Evolutionary conservation across 495 filamentous ascomycete species (phyloP), one percentile per base, ranked within the genome.

Genomic region (Penicillium arizonense): DNA sequence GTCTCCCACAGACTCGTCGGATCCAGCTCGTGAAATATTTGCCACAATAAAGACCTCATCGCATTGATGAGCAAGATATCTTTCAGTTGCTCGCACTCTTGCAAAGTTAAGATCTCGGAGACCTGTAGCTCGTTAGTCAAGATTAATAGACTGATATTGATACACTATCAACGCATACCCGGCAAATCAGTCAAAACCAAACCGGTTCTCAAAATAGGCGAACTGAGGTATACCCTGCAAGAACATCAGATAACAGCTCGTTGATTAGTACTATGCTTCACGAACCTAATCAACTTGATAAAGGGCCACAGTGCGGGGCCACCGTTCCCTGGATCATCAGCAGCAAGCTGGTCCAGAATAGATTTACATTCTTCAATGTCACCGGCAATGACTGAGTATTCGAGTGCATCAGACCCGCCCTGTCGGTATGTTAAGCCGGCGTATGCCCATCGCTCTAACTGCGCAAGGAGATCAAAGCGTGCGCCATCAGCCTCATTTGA

Each of bases 151-250:
- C 37, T 1, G 1, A 9, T 26, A 21, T 24, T 6, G 23, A 6
- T 41, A 23, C 4, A 37, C 41, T 37, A 14, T 35, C 39, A 38
- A 21, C n/a, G 20, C 52, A 34, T 61, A 73, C 70, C 70, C 4
- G 70, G 70, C 12, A 71, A 40, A 42, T 73, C 70, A 2, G 66
- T 59, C 21, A 73, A 28, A 4, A 73, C 51, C 16, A 73, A 39
- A 0, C 70, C 70, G 3, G 46, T 65, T 1, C 50, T 44, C 44
- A 71, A 43, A 20, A 73, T 47, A 1, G 62, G 59, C 11, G 62
- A 56, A 21, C 52, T 28, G n/a, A 73, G 47, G 46, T 69, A 70
- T 10, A 70, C 68, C 54, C 70, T 73, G 36, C 12, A 14, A 13
- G 12, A 26, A 3, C 18, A n/a, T 63, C 33, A 64, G 48, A 46